Percentiles rank a stretch among this genome's conserved stretches.
Evolutionary conservation across 495 filamentous ascomycete species (phyloP).

Genomic region (Penicillium turbatum): DNA sequence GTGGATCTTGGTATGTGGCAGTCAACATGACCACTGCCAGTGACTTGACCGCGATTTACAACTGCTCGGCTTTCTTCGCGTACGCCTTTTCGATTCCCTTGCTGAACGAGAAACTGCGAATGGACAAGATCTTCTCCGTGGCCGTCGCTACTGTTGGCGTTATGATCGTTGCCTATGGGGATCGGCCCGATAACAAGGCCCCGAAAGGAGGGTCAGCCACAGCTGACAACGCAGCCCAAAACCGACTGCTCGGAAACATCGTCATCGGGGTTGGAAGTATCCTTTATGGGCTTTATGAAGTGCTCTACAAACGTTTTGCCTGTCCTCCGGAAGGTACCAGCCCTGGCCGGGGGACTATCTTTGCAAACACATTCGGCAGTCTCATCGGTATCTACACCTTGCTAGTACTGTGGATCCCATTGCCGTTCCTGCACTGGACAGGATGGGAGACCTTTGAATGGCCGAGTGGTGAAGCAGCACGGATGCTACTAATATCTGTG

Average conservation of each 20-base stretch:
- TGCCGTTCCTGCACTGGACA: conserved; percentile 74
- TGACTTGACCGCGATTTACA: conserved; percentile 97
- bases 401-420: conserved; percentile 82
- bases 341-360: conserved; percentile 78
- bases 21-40: conserved; percentile 87
- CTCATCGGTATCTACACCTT: conserved; percentile 83
- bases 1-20: conserved; percentile 92
- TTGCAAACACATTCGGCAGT: conserved; percentile 86
- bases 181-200: conserved; percentile 48
- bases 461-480: conserved; percentile 69
- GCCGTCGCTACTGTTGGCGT: conserved; percentile 83
- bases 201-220: conserved; percentile 47
- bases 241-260: conserved; percentile 74
- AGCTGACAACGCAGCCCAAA: conserved; percentile 47
- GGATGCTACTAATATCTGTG: conserved; percentile 75
- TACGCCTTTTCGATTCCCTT: conserved; percentile 92
- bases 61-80: conserved; percentile 97
- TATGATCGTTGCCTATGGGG: conserved; percentile 88
- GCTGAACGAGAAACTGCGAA: conserved; percentile 72
- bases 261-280: conserved; percentile 92
- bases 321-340: conserved; percentile 88
- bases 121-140: conserved; percentile 80
- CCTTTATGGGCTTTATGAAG: conserved; percentile 94
- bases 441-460: conserved; percentile 79
- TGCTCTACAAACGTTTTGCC: conserved; percentile 86